Percentiles rank a stretch among this genome's conserved stretches.
Conservation (phyloP, 1,284 basidiomycete genomes). For the Coniferiporia sulphurascens region DNA sequence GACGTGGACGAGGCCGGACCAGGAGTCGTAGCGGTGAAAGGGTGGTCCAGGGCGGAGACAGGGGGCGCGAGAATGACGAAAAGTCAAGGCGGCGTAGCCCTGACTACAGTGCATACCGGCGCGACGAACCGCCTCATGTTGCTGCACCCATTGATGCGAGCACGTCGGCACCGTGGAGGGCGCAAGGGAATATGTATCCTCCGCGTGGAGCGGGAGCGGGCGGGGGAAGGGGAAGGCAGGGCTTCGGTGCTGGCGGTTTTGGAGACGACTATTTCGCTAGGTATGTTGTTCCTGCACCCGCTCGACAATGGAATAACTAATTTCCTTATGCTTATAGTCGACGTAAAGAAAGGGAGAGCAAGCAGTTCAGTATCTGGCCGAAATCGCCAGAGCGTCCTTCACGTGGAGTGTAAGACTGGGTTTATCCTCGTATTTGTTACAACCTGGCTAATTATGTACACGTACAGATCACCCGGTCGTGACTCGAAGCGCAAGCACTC, state of each 20-base stretch:
- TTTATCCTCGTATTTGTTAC: neutral
- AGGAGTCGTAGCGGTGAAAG: neutral
- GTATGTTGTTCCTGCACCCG: conserved; percentile 20
- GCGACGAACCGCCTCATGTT: conserved; percentile 12
- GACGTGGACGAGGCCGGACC: neutral
- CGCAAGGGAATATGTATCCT: conserved; percentile 22
- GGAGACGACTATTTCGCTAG: conserved; percentile 26
- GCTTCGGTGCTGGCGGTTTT: conserved; percentile 11
- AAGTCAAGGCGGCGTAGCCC: conserved; percentile 13
- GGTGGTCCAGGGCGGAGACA: neutral
- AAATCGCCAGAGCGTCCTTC: conserved; percentile 70
- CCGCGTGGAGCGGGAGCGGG: conserved; percentile 12
- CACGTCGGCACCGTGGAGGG: conserved; percentile 18
- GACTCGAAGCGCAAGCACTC: conserved; percentile 54
- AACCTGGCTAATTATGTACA: neutral
- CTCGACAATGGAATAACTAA: neutral
- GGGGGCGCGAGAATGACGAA: conserved; percentile 1
- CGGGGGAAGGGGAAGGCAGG: neutral
- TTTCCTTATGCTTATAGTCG: conserved; percentile 47
- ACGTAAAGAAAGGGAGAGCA: conserved; percentile 63
- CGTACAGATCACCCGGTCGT: conserved; percentile 43
- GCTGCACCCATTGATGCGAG: neutral
- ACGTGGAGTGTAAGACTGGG: conserved; percentile 48
- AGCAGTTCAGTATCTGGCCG: conserved; percentile 75
- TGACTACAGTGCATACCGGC: conserved; percentile 20